phyloP scores from a whole-genome alignment of 106 monocot genomes.

The Dendrobium catenatum region DNA sequence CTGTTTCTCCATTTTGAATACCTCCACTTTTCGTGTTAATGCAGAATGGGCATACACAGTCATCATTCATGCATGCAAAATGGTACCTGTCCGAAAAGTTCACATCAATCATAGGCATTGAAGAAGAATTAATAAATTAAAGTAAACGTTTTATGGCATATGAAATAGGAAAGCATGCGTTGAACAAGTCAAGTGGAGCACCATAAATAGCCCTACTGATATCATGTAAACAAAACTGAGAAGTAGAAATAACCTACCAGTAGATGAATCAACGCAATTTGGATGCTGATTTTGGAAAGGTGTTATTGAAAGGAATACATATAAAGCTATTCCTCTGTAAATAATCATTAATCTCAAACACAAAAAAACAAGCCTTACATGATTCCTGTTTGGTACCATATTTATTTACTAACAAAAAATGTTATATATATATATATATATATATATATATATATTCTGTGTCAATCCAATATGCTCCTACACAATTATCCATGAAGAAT shows the following conservation, averaged over 20 bases:
- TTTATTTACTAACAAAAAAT: no score
- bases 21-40: conserved; percentile 43
- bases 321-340: background rate
- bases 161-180: background rate
- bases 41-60: conserved; percentile 41
- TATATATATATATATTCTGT: background rate
- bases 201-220: background rate
- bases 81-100: conserved; percentile 42
- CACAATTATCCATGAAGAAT: background rate
- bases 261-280: background rate
- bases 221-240: background rate
- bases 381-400: background rate
- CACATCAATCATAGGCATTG: background rate
- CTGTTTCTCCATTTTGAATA: conserved; percentile 15
- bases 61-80: conserved; percentile 23
- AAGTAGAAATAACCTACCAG: background rate
- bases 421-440: no score
- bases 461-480: background rate
- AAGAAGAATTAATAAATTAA: conserved; percentile 2
- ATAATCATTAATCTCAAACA: background rate
- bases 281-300: background rate
- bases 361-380: background rate
- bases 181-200: background rate
- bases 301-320: background rate
- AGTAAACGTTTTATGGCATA: background rate